Evolutionary conservation across 306 rosid genomes (phyloP).

Genomic region (Glycine tomentella): DNA sequence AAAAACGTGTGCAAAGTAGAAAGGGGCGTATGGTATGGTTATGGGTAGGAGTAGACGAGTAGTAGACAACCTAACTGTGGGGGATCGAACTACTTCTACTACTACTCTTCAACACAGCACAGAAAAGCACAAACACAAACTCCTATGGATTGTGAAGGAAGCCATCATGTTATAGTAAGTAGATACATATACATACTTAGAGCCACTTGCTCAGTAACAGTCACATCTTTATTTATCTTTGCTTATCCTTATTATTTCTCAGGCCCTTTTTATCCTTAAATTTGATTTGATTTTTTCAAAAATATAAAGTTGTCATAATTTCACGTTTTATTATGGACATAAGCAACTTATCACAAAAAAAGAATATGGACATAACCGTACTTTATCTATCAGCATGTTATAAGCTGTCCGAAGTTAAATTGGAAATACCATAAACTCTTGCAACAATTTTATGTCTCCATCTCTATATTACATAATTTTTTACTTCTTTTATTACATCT

Average conservation of each 20-base stretch:
- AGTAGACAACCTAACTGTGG: slow-evolving; percentile 48
- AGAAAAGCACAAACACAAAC: slow-evolving; percentile 33
- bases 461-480: too few relatives aligned
- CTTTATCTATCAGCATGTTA: too few relatives aligned
- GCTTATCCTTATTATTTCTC: neutral
- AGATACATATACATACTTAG: neutral
- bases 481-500: too few relatives aligned
- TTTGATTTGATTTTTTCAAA: neutral
- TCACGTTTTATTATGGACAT: neutral
- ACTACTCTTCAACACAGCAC: neutral
- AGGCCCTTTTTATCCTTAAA: neutral
- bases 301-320: too few relatives aligned
- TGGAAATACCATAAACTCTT: too few relatives aligned
- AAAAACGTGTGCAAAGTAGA: slow-evolving; percentile 15
- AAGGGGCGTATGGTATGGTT: slow-evolving; percentile 27
- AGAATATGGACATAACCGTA: neutral
- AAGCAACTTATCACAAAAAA: too few relatives aligned
- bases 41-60: slow-evolving; percentile 53
- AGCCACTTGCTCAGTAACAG: slow-evolving; percentile 6
- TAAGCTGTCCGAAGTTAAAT: too few relatives aligned
- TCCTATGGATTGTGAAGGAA: slow-evolving; percentile 29
- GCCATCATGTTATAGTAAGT: neutral
- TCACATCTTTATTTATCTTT: neutral
- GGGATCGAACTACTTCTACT: neutral
- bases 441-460: too few relatives aligned